phyloP scores from a whole-genome alignment of 371 early-diverging fungal genomes.

The Mortierella sp. region DNA sequence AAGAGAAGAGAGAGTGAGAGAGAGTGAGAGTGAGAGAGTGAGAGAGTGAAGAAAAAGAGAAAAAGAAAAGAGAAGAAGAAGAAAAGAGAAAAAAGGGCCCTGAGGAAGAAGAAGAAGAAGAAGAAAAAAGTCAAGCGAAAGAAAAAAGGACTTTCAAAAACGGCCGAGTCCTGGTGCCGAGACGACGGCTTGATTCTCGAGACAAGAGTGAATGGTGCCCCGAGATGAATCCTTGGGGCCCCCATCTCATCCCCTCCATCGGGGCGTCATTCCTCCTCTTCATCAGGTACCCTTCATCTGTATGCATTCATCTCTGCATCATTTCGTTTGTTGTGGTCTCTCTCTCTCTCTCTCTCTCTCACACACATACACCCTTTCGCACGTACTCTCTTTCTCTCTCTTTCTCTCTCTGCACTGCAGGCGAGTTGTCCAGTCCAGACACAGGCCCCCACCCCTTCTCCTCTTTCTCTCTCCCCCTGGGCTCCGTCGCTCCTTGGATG shows the following conservation, averaged over 20 bases:
- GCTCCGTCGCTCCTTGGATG: background rate
- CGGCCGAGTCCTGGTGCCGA: background rate
- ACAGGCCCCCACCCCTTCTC: constrained; percentile 1
- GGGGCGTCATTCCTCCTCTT: too few species aligned
- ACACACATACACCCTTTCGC: too few species aligned
- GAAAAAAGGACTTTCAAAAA: background rate
- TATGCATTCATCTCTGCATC: too few species aligned
- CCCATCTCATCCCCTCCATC: background rate
- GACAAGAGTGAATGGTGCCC: too few species aligned
- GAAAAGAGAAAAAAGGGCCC: background rate
- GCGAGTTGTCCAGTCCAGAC: background rate
- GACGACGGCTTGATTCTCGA: background rate
- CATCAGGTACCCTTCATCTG: too few species aligned
- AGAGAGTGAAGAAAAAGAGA: background rate
- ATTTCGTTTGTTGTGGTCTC: background rate
- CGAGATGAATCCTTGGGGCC: background rate
- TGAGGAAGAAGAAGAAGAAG: constrained; percentile 7
- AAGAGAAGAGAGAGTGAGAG: background rate
- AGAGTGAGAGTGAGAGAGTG: background rate
- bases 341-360: background rate
- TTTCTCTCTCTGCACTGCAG: too few species aligned
- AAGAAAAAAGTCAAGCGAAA: background rate
- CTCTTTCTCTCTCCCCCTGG: background rate
- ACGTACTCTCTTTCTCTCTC: background rate
- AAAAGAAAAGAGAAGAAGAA: background rate